Conservation (phyloP, 2,329 filamentous ascomycete species). For the Cladosporium colombiae region DNA sequence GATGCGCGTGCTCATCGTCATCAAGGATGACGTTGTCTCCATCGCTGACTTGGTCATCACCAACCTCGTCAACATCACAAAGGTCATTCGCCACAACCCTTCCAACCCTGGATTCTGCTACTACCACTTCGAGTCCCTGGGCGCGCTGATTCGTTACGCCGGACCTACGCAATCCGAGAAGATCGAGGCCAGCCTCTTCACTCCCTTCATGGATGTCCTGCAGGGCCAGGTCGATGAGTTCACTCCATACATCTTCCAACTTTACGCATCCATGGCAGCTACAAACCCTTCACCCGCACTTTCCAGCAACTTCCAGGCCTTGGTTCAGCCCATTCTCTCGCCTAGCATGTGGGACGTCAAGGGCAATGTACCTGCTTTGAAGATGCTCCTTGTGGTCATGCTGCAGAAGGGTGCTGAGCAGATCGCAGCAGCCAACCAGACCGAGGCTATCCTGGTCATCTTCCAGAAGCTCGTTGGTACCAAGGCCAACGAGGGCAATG, state of each 20-base stretch:
- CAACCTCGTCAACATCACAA: slow-evolving; percentile 85
- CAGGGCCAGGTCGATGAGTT: slow-evolving; percentile 88
- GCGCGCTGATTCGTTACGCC: slow-evolving; percentile 79
- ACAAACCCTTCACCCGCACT: slow-evolving; percentile 77
- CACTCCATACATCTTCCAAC: slow-evolving; percentile 92
- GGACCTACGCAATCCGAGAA: slow-evolving; percentile 68
- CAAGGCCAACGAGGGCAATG: slow-evolving; percentile 82
- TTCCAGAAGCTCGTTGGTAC: slow-evolving; percentile 85
- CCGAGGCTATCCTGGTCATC: slow-evolving; percentile 88
- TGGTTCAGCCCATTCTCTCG: slow-evolving; percentile 76
- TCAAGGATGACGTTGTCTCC: slow-evolving; percentile 75
- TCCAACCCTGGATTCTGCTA: slow-evolving; percentile 99
- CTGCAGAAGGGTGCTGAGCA: slow-evolving; percentile 73
- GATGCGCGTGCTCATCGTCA: slow-evolving; percentile 94
- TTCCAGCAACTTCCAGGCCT: slow-evolving; percentile 75
- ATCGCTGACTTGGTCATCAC: slow-evolving; percentile 77
- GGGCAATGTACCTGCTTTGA: slow-evolving; percentile 89
- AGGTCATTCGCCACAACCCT: slow-evolving; percentile 89
- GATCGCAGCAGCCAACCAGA: slow-evolving; percentile 75
- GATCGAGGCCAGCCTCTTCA: slow-evolving; percentile 79
- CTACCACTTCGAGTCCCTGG: slow-evolving; percentile 94
- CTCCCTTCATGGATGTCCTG: slow-evolving; percentile 78
- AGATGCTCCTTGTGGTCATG: slow-evolving; percentile 79
- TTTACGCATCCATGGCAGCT: slow-evolving; percentile 88
- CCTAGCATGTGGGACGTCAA: slow-evolving; percentile 87